Evolutionary conservation across 331 rosid species (phyloP).

Genomic region (Cucumis variabilis): DNA sequence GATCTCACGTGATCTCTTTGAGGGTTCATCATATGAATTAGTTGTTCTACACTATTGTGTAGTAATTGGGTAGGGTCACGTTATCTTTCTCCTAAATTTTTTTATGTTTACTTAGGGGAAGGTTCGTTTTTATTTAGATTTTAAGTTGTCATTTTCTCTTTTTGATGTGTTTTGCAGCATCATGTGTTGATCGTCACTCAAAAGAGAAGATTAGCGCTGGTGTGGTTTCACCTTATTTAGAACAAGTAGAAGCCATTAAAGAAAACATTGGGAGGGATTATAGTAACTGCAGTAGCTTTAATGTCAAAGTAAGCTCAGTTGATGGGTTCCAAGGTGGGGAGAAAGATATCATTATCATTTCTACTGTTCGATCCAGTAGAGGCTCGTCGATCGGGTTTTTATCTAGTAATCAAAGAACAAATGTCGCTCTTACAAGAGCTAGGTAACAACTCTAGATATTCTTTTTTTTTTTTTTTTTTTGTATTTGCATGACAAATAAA

Average conservation of each 20-base stretch:
- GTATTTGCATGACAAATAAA: not conserved
- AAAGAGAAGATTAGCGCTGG: constrained; percentile 34
- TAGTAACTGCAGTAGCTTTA: constrained; percentile 10
- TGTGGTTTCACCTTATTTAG: constrained; percentile 43
- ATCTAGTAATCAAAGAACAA: constrained; percentile 47
- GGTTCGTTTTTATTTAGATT: no score
- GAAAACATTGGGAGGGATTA: constrained; percentile 37
- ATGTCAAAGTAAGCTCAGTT: constrained; percentile 39
- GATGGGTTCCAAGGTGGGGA: constrained; percentile 77
- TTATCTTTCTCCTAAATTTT: no score
- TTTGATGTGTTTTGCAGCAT: constrained; percentile 18
- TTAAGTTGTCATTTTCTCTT: no score
- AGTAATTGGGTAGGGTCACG: no score
- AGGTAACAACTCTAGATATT: constrained; percentile 42
- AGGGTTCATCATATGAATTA: no score
- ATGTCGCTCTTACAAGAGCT: constrained; percentile 72
- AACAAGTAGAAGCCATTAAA: constrained; percentile 40
- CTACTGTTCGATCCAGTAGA: constrained; percentile 65
- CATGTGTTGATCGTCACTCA: constrained; percentile 20
- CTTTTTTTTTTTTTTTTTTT: not conserved
- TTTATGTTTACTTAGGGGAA: not conserved
- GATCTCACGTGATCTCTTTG: no score
- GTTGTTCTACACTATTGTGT: no score
- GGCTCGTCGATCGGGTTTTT: constrained; percentile 60
- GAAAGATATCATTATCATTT: constrained; percentile 71